A percentile compares a stretch with the other conserved stretches of the same genome.
Conservation (phyloP, 306 rosid species). For the Trichosanthes cucumerina region DNA sequence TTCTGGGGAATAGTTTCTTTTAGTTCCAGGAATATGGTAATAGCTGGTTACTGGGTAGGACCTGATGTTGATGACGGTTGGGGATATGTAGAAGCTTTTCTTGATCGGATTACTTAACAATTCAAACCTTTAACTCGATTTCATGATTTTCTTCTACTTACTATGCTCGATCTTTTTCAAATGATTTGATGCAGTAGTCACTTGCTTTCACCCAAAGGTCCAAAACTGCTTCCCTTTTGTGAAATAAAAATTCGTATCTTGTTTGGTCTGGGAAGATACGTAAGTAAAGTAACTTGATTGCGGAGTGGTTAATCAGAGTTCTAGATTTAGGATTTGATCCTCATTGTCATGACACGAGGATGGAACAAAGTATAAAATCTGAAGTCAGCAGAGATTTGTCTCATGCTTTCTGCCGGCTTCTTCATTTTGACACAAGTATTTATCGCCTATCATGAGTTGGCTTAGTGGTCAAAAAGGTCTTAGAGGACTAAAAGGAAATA, state of each 20-base stretch:
- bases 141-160: not conserved
- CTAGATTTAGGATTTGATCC: not conserved
- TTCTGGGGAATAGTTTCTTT: slow-evolving; percentile 18
- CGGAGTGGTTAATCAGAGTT: not conserved
- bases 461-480: too few species aligned
- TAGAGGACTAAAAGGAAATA: too few species aligned
- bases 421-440: not conserved
- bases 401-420: not conserved
- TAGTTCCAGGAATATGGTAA: slow-evolving; percentile 28
- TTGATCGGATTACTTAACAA: slow-evolving; percentile 37
- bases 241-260: not conserved
- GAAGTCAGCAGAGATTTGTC: not conserved
- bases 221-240: not conserved
- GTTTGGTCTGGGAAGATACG: not conserved
- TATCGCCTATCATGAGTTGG: too few species aligned
- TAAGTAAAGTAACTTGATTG: not conserved
- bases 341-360: not conserved
- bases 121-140: slow-evolving; percentile 7
- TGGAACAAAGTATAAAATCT: not conserved
- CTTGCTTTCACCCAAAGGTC: not conserved
- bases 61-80: slow-evolving; percentile 92
- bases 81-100: slow-evolving; percentile 74
- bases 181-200: not conserved
- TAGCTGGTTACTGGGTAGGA: slow-evolving; percentile 87
- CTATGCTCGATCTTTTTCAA: not conserved